Evolutionary conservation across 2,329 filamentous ascomycete genomes (phyloP), one percentile per base, ranked within the genome.

Genomic region (Orbilia quercus): DNA sequence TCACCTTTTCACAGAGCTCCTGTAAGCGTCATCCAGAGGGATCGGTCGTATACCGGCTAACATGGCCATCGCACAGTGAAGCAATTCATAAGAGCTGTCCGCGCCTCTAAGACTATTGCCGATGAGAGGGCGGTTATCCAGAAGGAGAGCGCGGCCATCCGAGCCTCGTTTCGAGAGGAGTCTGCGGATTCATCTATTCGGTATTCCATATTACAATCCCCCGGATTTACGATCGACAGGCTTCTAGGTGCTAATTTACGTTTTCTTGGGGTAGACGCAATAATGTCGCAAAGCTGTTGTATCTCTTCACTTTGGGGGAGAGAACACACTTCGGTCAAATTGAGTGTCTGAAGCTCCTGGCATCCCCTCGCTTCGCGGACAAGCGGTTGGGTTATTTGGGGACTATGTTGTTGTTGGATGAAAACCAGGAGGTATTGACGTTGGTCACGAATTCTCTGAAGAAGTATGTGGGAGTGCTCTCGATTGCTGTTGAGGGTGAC

Each of bases 51-150:
- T 25, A 25, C n/a, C 22, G 23, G 23, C 50, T 71, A 18, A 42
- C 34, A 23, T 12, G 58, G 64, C 63, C 72, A 67, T 6, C 66
- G 64, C 76, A 71, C 80, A 98, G 95, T 99, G 81, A 99, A 99
- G 84, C 95, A 98, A 84, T 99, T 99, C 84, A 99, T 99, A 82
- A 93, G 95, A 81, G 98, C 97, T 83, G 95, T 99, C 80, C 92
- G 95, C 81, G 94, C 95, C 75, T 92, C 95, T 74, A 99, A 99
- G 85, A 99, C 95, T 36, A 97, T 99, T 80, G 96, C 96, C 81
- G 95, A 99, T 83, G 95, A 99, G 84, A 89, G 95, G 80, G 94
- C 95, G 58, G 95, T 99, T 65, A 96, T 99, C 76, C 95, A 98
- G 80, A 99, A 99, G 83, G 95, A 99, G 84, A 99, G 95, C 82